These are phyloP conservation scores for Parathielavia hyrcaniae DNA, from an alignment of 495 filamentous ascomycete species.

Conservation along the genomic window DNA sequence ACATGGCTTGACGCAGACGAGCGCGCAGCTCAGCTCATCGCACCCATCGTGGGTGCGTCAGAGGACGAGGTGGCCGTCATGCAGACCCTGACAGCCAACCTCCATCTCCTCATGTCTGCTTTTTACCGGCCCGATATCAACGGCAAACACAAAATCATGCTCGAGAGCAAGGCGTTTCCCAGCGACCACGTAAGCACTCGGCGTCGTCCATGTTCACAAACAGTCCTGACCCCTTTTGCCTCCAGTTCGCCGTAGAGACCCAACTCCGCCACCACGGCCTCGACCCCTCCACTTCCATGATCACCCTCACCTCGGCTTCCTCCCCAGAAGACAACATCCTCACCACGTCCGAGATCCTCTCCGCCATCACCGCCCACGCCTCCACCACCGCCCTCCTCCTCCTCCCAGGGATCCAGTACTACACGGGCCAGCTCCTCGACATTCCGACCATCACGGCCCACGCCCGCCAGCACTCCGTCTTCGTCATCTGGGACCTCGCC, in stretches of 20 bases:
- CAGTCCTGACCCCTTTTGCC: background rate
- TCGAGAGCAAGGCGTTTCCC: conserved; percentile 92
- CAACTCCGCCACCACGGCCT: conserved; percentile 77
- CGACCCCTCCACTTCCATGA: conserved; percentile 61
- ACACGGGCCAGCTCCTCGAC: conserved; percentile 87
- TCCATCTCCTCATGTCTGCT: conserved; percentile 84
- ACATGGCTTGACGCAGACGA: conserved; percentile 79
- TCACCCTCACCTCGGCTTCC: conserved; percentile 60
- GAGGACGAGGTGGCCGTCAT: conserved; percentile 82
- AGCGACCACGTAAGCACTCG: conserved; percentile 63
- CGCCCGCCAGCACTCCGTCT: conserved; percentile 67
- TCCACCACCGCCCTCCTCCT: conserved; percentile 70
- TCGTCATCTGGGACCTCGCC: conserved; percentile 91
- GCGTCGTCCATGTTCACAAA: background rate
- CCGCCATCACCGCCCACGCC: conserved; percentile 70
- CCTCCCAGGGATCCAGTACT: conserved; percentile 89
- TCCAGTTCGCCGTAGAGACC: conserved; percentile 77
- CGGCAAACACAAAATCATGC: conserved; percentile 77
- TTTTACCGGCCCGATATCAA: conserved; percentile 75
- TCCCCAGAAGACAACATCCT: conserved; percentile 48
- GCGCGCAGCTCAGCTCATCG: conserved; percentile 64
- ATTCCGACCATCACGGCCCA: conserved; percentile 76
- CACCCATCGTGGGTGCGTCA: conserved; percentile 77
- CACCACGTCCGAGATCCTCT: conserved; percentile 66
- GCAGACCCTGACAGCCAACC: conserved; percentile 86